A percentile compares a stretch with the other conserved stretches of the same genome.
These are phyloP conservation scores for Chlorella vulgaris DNA, from an alignment of 139 green algal species.

Conservation along the genomic window DNA sequence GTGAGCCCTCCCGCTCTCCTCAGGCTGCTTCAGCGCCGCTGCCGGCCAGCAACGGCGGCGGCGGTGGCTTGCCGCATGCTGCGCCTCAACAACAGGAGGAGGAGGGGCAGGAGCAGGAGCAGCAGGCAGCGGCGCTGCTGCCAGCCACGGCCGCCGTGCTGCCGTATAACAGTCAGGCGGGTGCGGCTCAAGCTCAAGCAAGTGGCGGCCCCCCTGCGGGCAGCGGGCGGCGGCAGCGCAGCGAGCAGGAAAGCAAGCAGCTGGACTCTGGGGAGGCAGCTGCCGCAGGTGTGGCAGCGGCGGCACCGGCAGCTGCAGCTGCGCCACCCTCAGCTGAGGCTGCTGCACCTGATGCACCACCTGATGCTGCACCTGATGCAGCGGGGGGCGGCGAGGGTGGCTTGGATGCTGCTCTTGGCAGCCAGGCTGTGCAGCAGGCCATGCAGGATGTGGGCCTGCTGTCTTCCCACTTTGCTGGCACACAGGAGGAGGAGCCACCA, in stretches of 20 bases:
- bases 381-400: not conserved
- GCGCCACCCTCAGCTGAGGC: not conserved
- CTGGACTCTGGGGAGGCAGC: not conserved
- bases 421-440: slow-evolving; percentile 1
- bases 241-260: not conserved
- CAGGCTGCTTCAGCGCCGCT: not conserved
- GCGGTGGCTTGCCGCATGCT: not conserved
- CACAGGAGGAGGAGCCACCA: not conserved
- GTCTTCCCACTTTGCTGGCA: slow-evolving; percentile 14
- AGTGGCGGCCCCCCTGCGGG: not conserved
- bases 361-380: not conserved
- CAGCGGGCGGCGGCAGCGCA: not conserved
- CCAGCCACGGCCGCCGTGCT: not conserved
- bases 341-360: not conserved
- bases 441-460: not conserved
- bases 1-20: not conserved
- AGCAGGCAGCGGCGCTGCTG: not conserved
- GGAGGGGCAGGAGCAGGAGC: not conserved
- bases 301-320: not conserved
- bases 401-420: not conserved
- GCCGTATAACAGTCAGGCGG: not conserved
- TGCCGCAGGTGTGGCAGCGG: not conserved
- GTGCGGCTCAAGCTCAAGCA: no score
- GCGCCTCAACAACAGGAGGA: not conserved
- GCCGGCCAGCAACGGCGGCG: not conserved